Evolutionary conservation across 2,329 filamentous ascomycete species (phyloP).

Genomic region (Penicillium sp.): DNA sequence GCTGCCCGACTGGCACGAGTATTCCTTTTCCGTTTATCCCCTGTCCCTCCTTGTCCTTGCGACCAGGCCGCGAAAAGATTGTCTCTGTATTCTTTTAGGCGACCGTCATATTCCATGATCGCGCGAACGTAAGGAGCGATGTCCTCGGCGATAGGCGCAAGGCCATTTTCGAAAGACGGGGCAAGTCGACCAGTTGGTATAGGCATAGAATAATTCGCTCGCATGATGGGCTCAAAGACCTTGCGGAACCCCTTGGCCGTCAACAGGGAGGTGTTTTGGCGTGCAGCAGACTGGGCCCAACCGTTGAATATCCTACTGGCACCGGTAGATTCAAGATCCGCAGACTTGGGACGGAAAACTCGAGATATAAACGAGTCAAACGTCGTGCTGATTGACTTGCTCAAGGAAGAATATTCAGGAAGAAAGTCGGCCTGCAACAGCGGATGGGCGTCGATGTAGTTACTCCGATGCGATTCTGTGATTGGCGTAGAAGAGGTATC

Average conservation of each 20-base stretch:
- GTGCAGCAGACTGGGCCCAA: slow-evolving; percentile 11
- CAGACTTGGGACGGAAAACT: slow-evolving; percentile 21
- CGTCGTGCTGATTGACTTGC: slow-evolving; percentile 37
- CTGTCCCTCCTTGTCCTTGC: slow-evolving; percentile 45
- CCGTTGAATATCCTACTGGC: slow-evolving; percentile 35
- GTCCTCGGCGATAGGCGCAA: slow-evolving; percentile 68
- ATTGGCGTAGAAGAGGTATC: slow-evolving; percentile 67
- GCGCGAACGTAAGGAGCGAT: slow-evolving; percentile 86
- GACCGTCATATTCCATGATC: slow-evolving; percentile 76
- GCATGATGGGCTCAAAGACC: slow-evolving; percentile 56
- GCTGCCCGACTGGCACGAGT: slow-evolving; percentile 76
- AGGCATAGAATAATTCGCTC: slow-evolving; percentile 37
- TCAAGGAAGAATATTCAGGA: slow-evolving; percentile 47
- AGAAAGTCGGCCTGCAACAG: slow-evolving; percentile 56
- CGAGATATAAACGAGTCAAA: slow-evolving; percentile 32
- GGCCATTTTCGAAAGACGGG: slow-evolving; percentile 75
- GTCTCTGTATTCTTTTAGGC: slow-evolving; percentile 67
- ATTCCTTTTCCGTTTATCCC: slow-evolving; percentile 63
- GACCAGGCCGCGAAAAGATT: slow-evolving; percentile 64
- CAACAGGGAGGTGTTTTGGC: slow-evolving; percentile 24
- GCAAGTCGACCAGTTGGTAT: slow-evolving; percentile 43
- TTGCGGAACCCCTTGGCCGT: slow-evolving; percentile 44
- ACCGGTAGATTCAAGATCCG: slow-evolving; percentile 28
- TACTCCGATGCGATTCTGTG: slow-evolving; percentile 53
- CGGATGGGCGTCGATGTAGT: slow-evolving; percentile 56